Evolutionary conservation across 345 rosid species (phyloP), one percentile per base, ranked within the genome.

Genomic region (Brassica rapa): DNA sequence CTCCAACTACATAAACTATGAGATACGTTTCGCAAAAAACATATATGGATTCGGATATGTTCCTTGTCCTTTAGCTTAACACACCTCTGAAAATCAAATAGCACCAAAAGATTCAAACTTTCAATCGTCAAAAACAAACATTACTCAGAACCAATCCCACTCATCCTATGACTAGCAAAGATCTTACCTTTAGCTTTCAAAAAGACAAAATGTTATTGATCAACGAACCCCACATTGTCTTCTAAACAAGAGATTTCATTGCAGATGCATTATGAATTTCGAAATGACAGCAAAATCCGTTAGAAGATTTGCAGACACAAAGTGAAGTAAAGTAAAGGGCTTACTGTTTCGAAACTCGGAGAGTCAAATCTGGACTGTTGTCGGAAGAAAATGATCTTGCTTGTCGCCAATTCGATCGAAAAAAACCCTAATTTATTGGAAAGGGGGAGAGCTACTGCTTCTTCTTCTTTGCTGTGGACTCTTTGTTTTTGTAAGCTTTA

Each of bases 371-470:
- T 21, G 73, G 68, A 72, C 55, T 56, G 14, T 24, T 79, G 71
- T 63, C 75, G 79, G 82, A 39, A 80, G 76, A 75, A 64, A 75
- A 3, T 56, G 72, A 70, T 30, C 41, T 69, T 9, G 55, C 33
- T 43, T 29, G 76, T 79, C 73, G 76, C 68, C 43, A 75, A 75
- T 74, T 80, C 68, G 80, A 70, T 80, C 62, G 32, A 59, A n/a
- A 49, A 49, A 64, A 74, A 33, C 64, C 80, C 73, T 70, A 75
- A 64, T 75, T 80, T 64, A 9, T 80, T 75, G 51, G 41, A 71
- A 71, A 39, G 16, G 62, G 56, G 10, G 8, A 23, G 8, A 15
- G 24, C 27, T 9, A 3, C 8, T 70, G 10, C 35, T 39, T 70
- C 57, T 30, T 70, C 57, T 30, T 56, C 76, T 56, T 70, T 56